Base-by-base conservation (phyloP, 257 asterid species). In the Phtheirospermum japonicum region DNA sequence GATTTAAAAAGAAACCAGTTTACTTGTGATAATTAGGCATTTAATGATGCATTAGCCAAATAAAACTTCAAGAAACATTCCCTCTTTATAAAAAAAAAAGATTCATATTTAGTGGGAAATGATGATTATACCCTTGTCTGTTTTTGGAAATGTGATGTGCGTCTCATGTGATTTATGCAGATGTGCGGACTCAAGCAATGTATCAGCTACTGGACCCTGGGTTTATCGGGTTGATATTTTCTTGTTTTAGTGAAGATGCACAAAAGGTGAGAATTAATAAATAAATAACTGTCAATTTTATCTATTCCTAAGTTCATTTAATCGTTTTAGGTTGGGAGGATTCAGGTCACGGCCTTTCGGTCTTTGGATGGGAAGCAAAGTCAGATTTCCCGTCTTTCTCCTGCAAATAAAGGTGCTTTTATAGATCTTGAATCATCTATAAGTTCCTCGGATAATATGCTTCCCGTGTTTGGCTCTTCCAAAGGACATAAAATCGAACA, bases 181-280 rank as follows among this genome's bases (percentile, higher is more conserved):
- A 46, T 46, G 53, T 46, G 26, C 6, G 23, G 10, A 46, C 53
- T 46, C 53, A 46, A 16, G 53, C 53, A 16, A 46, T 17, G 53
- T 46, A 46, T 46, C 53, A 46, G 23, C 53, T 46, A 17, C 23
- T 46, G 53, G 53, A 46, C 11, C 53, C 53, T 7, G 53, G 53
- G 23, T 46, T 46, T 17, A 46, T 46, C 23, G 53, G 53, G 53
- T 6, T 46, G 23, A 46, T 46, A 46, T 46, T 46, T 16, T 46
- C 53, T 46, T 46, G 53, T 46, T 46, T 46, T 13, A 46, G 53
- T 14, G 53, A 46, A 46, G 53, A 46, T 46, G 53, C 53, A 14
- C 53, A 46, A 17, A 46, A 46, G 53, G 53, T 46, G 5, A 14
- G 23, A 1, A 46, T 13, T 13, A 4, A 46, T 8, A 14, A 17